phyloP scores from a whole-genome alignment of 805 yeast species.

The Naumovozyma castellii region DNA sequence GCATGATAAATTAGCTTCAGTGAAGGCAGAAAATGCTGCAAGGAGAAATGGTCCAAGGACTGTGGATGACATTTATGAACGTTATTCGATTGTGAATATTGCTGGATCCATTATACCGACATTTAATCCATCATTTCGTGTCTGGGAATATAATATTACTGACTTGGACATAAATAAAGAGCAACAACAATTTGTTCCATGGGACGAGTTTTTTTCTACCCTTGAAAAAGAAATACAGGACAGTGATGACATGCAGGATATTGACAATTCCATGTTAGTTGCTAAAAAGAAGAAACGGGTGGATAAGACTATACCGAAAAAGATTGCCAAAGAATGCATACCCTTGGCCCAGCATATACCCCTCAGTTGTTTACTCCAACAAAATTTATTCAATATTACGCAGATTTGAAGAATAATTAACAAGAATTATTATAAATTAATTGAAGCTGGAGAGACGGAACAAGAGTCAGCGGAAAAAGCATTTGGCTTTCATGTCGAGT shows the following conservation, averaged over 20 bases:
- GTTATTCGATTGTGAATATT: constrained; percentile 63
- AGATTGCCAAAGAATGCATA: constrained; percentile 42
- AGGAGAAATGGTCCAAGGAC: constrained; percentile 12
- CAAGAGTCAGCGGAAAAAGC: constrained; percentile 39
- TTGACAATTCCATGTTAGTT: constrained; percentile 10
- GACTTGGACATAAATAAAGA: constrained; percentile 30
- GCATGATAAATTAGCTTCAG: constrained; percentile 27
- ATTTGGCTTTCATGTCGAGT: constrained; percentile 57
- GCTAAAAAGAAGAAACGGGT: constrained; percentile 18
- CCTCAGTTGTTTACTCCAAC: constrained; percentile 67
- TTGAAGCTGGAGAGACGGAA: constrained; percentile 48
- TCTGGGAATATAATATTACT: constrained; percentile 78
- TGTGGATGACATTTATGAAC: constrained; percentile 32
- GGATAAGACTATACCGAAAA: constrained; percentile 55
- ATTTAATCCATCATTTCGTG: constrained; percentile 70
- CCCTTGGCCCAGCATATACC: constrained; percentile 66
- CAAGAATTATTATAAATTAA: constrained; percentile 34
- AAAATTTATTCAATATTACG: constrained; percentile 61
- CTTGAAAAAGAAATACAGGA: constrained; percentile 34
- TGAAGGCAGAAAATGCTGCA: constrained; percentile 7
- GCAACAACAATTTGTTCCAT: constrained; percentile 31
- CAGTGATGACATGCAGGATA: constrained; percentile 8
- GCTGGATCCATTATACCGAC: constrained; percentile 75
- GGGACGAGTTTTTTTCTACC: constrained; percentile 49
- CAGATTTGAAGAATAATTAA: constrained; percentile 51